phyloP scores from a whole-genome alignment of 306 rosid genomes.

The Sophora flavescens region DNA sequence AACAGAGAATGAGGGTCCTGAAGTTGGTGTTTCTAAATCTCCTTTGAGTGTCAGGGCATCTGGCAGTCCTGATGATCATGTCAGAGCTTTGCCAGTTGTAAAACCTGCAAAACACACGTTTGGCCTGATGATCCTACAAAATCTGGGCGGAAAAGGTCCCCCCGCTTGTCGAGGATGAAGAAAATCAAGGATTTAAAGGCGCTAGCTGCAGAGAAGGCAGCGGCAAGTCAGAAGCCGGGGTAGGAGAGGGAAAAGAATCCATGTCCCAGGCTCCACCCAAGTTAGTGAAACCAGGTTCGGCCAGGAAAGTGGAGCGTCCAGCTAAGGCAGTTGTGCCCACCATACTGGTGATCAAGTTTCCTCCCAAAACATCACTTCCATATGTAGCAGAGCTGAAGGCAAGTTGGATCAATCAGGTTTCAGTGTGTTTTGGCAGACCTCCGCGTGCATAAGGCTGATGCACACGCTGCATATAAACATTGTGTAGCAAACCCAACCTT shows the following conservation, averaged over 20 bases:
- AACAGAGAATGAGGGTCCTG: slow-evolving; percentile 65
- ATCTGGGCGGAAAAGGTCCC: slow-evolving; percentile 84
- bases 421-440: slow-evolving; percentile 87
- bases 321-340: slow-evolving; percentile 74
- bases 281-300: slow-evolving; percentile 48
- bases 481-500: slow-evolving; percentile 71
- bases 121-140: slow-evolving; percentile 77
- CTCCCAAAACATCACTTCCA: slow-evolving; percentile 91
- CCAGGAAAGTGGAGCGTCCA: slow-evolving; percentile 58
- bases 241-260: slow-evolving; percentile 50
- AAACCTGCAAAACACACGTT: slow-evolving; percentile 65
- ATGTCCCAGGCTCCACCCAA: slow-evolving; percentile 39
- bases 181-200: slow-evolving; percentile 75
- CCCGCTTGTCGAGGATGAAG: slow-evolving; percentile 81
- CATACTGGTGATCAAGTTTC: slow-evolving; percentile 87
- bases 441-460: slow-evolving; percentile 76
- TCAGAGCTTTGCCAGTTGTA: slow-evolving; percentile 54
- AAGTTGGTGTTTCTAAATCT: slow-evolving; percentile 56
- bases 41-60: slow-evolving; percentile 47
- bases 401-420: slow-evolving; percentile 86
- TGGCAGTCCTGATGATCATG: slow-evolving; percentile 58
- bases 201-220: slow-evolving; percentile 71
- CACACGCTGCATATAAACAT: slow-evolving; percentile 76
- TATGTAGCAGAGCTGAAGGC: slow-evolving; percentile 95
- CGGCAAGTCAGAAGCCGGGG: slow-evolving; percentile 58